phyloP scores from a whole-genome alignment of 192 early-diverging fungal species.

The Rhizophagus prolifer region DNA sequence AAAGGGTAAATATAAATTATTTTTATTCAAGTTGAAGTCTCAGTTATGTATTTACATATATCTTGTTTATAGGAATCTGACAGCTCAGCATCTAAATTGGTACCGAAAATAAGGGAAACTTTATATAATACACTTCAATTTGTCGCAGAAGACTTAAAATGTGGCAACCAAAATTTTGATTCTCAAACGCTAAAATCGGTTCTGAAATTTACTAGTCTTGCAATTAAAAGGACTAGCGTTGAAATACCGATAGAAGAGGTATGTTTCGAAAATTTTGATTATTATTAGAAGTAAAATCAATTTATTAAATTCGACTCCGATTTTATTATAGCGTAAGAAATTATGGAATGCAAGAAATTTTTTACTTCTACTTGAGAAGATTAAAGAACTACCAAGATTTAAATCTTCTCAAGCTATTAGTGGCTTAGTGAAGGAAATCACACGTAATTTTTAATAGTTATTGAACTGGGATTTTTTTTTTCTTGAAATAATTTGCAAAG shows the following conservation, averaged over 20 bases:
- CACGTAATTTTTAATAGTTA: not conserved
- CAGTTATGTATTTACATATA: no score
- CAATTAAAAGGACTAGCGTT: not conserved
- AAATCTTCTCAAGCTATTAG: not conserved
- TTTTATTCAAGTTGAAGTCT: not conserved
- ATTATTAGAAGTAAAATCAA: no score
- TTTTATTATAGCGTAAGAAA: not conserved
- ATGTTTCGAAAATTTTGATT: not conserved
- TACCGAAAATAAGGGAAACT: not conserved
- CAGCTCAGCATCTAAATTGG: not conserved
- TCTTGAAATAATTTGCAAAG: no score
- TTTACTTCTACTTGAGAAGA: not conserved
- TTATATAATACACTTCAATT: not conserved
- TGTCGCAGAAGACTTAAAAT: not conserved
- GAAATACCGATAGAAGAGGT: not conserved
- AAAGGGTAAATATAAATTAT: not conserved
- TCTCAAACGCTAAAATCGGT: slow-evolving; percentile 1
- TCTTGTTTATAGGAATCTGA: not conserved
- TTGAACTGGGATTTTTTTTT: no score
- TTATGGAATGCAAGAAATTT: not conserved
- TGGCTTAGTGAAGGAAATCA: not conserved
- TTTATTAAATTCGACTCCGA: not conserved
- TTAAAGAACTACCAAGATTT: slow-evolving; percentile 11
- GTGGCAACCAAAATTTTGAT: slow-evolving; percentile 5
- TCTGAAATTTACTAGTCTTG: not conserved